phyloP scores from a whole-genome alignment of 1,284 basidiomycete genomes.

The Bothia castanella region DNA sequence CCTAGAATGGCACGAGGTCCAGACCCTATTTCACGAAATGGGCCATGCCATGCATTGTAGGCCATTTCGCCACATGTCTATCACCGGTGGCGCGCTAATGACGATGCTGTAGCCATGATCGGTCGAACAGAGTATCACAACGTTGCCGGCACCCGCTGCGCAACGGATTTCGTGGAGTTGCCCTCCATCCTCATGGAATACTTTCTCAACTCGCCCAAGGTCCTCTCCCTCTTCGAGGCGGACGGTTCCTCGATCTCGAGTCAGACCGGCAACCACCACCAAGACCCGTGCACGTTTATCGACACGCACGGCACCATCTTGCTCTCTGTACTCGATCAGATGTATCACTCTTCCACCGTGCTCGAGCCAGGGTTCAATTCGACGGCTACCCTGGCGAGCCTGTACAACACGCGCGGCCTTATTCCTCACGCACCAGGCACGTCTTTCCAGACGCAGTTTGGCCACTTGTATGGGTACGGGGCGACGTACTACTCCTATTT shows the following conservation, averaged over 20 bases:
- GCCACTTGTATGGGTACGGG: conserved; percentile 94
- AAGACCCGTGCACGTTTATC: conserved; percentile 67
- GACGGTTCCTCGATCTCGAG: conserved; percentile 42
- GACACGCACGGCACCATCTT: conserved; percentile 93
- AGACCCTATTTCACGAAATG: conserved; percentile 98
- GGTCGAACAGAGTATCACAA: conserved; percentile 97
- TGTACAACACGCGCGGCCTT: conserved; percentile 70
- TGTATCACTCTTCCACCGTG: conserved; percentile 78
- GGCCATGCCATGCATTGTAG: conserved; percentile 98
- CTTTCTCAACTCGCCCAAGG: conserved; percentile 80
- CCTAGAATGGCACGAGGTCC: conserved; percentile 91
- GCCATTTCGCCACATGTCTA: conserved; percentile 32
- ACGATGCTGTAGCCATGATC: conserved; percentile 77
- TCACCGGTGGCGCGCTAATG: conserved; percentile 17
- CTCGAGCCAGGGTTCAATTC: conserved; percentile 62
- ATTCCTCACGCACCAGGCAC: conserved; percentile 81
- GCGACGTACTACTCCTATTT: conserved; percentile 98
- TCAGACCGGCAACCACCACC: conserved; percentile 56
- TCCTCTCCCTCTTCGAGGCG: conserved; percentile 74
- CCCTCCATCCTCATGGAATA: conserved; percentile 99
- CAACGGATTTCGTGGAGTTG: conserved; percentile 97
- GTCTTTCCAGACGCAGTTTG: conserved; percentile 93
- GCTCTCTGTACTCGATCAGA: conserved; percentile 86
- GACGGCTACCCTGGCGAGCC: conserved; percentile 58
- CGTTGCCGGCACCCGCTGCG: conserved; percentile 96